Conservation (phyloP, 371 early-diverging fungal genomes). For the Ordospora pajunii region DNA sequence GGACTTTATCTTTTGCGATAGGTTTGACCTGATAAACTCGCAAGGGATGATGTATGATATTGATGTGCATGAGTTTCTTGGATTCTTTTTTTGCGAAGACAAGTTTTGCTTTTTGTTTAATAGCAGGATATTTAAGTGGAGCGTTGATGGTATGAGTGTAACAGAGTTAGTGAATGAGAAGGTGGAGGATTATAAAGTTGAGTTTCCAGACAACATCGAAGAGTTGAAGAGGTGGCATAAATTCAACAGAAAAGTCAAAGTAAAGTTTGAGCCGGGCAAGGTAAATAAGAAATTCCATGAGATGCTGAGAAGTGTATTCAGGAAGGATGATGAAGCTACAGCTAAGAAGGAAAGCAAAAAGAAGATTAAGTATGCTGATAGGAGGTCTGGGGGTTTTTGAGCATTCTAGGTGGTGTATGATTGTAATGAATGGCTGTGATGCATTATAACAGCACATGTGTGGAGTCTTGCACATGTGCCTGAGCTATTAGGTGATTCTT, state of each 20-base stretch:
- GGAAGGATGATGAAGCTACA: neutral
- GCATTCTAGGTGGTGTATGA: too few relatives aligned
- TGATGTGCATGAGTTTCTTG: neutral
- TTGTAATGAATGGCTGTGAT: too few relatives aligned
- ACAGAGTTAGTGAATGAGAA: neutral
- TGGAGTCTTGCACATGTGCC: too few relatives aligned
- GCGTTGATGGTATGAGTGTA: neutral
- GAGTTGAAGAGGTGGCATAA: neutral
- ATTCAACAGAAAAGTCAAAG: neutral
- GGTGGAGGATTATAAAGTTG: neutral
- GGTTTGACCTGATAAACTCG: neutral
- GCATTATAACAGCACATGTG: too few relatives aligned
- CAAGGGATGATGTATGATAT: neutral
- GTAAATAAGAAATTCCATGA: neutral
- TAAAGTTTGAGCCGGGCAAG: neutral
- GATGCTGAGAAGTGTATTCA: neutral
- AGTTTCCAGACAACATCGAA: neutral
- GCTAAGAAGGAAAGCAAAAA: neutral
- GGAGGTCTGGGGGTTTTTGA: neutral
- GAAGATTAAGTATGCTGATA: neutral
- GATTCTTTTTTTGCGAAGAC: neutral
- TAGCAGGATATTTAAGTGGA: neutral
- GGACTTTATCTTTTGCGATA: conserved; percentile 4
- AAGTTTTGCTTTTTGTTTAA: neutral
- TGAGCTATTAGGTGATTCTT: neutral